Evolutionary conservation across 495 filamentous ascomycete species (phyloP), one percentile per base, ranked within the genome.

Genomic region (Amphirosellinia nigrospora): DNA sequence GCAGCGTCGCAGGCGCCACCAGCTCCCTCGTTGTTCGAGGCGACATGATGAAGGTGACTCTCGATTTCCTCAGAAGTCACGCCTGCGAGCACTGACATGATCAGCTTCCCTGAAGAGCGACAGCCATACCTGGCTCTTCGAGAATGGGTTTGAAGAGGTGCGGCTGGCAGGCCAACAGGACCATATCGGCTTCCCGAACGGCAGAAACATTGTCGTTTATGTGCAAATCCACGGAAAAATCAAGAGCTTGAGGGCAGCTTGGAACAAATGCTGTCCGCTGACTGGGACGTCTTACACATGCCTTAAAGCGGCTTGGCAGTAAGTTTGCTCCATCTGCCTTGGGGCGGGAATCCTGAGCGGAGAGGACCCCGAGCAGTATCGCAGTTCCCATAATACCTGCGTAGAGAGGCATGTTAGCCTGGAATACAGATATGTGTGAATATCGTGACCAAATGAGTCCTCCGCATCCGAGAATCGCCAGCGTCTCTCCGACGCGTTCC

Each of bases 71-170:
- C 38, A 0, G 83, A 82, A 0, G 86, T 81, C 39, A 91, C 87
- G 4, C 92, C 91, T 0, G 90, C 91, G 26, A 90, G 81, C 34
- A 94, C 90, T 64, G 85, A 89, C 59, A 94, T 88, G 7, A 94
- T 78, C 13, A 94, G 75, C 67, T 94, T 94, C 89, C 89, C 11
- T 75, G 64, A 0, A 93, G 75, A 11, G 89, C 90, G 58, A 87
- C 82, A 11, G 74, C 72, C 82, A 92, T 89, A 16, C 87, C 89
- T 4, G 74, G 71, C 38, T 78, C 84, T 7, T 77, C 66, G 5
- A 92, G 78, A 36, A 91, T 85, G 28, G 82, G 83, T 3, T 76
- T 68, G n/a, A 87, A 80, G 81, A 89, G 86, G 50, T 91, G 85
- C 4, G 90, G 90, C 72, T 92, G 91, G 75, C 89, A 91, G 16